phyloP scores from a whole-genome alignment of 192 early-diverging fungal species.

The Allomyces macrogynus region DNA sequence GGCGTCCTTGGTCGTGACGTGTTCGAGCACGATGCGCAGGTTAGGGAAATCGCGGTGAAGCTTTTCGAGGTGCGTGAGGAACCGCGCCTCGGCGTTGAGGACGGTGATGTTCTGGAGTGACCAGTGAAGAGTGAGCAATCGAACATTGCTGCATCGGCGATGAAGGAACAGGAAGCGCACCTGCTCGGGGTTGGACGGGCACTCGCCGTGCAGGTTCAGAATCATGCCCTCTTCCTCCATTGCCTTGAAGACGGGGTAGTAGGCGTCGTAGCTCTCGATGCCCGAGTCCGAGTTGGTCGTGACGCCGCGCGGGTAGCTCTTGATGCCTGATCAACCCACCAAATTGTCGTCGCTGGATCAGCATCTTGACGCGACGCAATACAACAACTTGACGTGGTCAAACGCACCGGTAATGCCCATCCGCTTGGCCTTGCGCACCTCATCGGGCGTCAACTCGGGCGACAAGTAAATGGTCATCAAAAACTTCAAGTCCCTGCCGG shows the following conservation, averaged over 20 bases:
- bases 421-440: conserved; percentile 61
- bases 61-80: conserved; percentile 63
- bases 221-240: conserved; percentile 91
- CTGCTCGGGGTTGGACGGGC: conserved; percentile 22
- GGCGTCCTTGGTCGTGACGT: conserved; percentile 83
- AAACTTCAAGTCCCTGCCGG: conserved; percentile 24
- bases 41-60: conserved; percentile 79
- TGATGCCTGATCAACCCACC: conserved; percentile 33
- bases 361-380: too few relatives aligned
- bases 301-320: conserved; percentile 85
- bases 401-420: conserved; percentile 42
- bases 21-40: conserved; percentile 91
- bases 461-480: conserved; percentile 83
- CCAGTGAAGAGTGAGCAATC: conserved; percentile 5
- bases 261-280: conserved; percentile 64
- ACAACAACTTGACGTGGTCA: too few relatives aligned
- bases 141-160: too few relatives aligned
- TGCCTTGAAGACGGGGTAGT: conserved; percentile 82
- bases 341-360: too few relatives aligned
- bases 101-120: conserved; percentile 67
- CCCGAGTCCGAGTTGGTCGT: conserved; percentile 94
- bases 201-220: conserved; percentile 87
- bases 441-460: conserved; percentile 71
- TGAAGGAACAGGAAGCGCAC: too few relatives aligned
- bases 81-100: conserved; percentile 86